These are phyloP conservation scores for Litchi chinensis DNA, from an alignment of 345 rosid genomes.

Conservation along the genomic window DNA sequence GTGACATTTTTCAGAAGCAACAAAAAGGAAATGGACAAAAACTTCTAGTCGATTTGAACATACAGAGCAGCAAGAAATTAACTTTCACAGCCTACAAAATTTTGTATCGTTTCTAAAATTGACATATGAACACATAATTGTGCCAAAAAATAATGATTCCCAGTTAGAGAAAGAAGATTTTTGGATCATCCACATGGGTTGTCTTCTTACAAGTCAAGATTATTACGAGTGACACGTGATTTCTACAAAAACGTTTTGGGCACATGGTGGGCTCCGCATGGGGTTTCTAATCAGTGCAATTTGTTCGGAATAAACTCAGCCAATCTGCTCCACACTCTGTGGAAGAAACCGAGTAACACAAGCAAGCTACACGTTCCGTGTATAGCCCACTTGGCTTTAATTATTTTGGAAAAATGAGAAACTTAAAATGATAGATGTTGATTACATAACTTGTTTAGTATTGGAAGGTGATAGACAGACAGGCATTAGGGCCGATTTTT, in stretches of 20 bases:
- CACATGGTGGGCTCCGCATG: constrained; percentile 8
- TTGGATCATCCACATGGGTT: background rate
- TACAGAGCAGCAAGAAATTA: background rate
- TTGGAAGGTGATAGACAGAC: background rate
- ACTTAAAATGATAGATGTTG: too few species aligned
- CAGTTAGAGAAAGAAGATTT: background rate
- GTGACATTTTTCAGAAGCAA: background rate
- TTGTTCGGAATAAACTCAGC: background rate
- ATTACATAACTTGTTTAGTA: background rate
- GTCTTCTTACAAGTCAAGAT: background rate
- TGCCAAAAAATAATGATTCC: background rate
- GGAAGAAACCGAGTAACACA: background rate
- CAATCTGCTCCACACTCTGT: background rate
- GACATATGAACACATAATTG: too few species aligned
- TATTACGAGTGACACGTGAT: background rate
- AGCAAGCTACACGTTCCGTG: background rate
- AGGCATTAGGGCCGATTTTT: too few species aligned
- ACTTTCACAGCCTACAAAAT: background rate
- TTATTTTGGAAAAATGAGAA: too few species aligned
- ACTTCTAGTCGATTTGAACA: too few species aligned
- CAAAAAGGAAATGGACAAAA: background rate
- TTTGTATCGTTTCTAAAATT: background rate
- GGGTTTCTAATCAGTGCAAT: background rate
- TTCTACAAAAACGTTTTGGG: background rate
- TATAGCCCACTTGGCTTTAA: too few species aligned